phyloP scores from a whole-genome alignment of 371 early-diverging fungal genomes.

The Mucor mucedo region DNA sequence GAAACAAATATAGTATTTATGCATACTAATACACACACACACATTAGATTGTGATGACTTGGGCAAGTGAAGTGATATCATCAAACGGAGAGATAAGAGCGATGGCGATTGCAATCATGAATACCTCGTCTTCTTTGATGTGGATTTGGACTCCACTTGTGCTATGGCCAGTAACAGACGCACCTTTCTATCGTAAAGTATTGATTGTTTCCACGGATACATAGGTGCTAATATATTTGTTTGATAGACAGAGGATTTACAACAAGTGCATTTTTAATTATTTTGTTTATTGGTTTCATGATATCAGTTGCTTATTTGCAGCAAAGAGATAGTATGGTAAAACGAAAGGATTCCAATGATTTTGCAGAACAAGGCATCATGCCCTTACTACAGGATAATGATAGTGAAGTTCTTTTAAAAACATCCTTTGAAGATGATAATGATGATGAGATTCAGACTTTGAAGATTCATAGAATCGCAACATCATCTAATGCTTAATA shows the following conservation, averaged over 20 bases:
- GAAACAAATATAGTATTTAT: not conserved
- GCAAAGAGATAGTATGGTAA: conserved; percentile 7
- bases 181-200: conserved; percentile 42
- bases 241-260: conserved; percentile 39
- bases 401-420: not conserved
- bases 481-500: no score
- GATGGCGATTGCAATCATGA: conserved; percentile 54
- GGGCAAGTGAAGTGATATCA: conserved; percentile 55
- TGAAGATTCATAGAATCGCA: no score
- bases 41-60: conserved; percentile 53
- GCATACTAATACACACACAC: not conserved
- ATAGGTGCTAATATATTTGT: not conserved
- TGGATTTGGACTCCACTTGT: conserved; percentile 46
- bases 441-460: no score
- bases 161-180: conserved; percentile 59
- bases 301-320: conserved; percentile 20
- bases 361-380: conserved; percentile 13
- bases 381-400: conserved; percentile 16
- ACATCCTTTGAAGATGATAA: no score
- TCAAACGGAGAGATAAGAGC: conserved; percentile 42
- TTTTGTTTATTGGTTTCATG: conserved; percentile 29
- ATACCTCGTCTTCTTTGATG: conserved; percentile 46
- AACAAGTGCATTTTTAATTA: conserved; percentile 17
- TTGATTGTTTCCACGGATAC: not conserved
- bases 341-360: conserved; percentile 11